Evolutionary conservation across 2,329 filamentous ascomycete species (phyloP), one percentile per base, ranked within the genome.

Genomic region (Colletotrichum higginsianum): DNA sequence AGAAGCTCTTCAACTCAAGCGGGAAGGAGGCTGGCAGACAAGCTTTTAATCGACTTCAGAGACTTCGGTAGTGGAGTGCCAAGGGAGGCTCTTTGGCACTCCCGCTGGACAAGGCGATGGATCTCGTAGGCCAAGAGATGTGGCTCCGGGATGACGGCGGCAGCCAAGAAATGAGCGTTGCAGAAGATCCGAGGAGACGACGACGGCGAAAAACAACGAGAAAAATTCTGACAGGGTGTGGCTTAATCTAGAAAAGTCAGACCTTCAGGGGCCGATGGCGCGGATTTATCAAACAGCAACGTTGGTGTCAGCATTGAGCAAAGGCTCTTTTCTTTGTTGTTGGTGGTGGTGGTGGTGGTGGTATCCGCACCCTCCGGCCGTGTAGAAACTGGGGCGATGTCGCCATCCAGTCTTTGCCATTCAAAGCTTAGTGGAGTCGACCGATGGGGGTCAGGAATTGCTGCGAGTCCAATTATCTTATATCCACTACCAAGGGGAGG

Each of bases 321-420:
- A 38, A 66, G 35, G 61, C 64, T 61, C 35, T 61, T 61, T 57
- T 35, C 30, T 35, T 35, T 35, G 30, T 9, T 35, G 30, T 35
- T 60, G 62, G 53, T 42, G 61, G 26, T 26, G 30, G 50, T 60
- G 66, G 53, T 42, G 61, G 57, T 72, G 49, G 53, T 66, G 63
- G 67, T 50, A 60, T 67, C 52, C 18, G 52, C 58, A 68, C 68
- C 68, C 58, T 71, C 65, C 40, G 46, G 65, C 58, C 46, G 68
- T 61, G 63, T 70, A 67, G 55, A 73, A 73, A 70, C 73, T 66
- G 74, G 68, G 73, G 69, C 74, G 75, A 77, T 77, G 76, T 77
- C 75, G 76, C 75, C 75, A 77, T 77, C 75, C 68, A 73, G 71
- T 67, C 75, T 72, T 74, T 67, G 57, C 73, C 73, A 52, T 64